Percentiles rank a stretch among this genome's conserved stretches.
Conservation (phyloP, 2,329 filamentous ascomycete genomes). For the Trichoderma sp. region DNA sequence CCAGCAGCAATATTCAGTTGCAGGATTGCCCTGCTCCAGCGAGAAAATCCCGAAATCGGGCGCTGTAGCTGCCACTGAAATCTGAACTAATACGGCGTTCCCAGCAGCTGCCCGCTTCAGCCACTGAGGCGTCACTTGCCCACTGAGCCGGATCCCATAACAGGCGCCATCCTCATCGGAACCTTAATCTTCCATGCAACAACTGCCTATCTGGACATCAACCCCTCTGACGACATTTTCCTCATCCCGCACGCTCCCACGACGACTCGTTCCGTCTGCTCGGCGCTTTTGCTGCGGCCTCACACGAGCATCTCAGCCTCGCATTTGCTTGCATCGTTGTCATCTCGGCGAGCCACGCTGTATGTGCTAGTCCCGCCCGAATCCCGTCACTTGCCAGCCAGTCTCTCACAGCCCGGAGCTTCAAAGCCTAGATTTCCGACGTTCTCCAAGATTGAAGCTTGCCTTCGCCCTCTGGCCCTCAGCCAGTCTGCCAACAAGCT, state of each 20-base stretch:
- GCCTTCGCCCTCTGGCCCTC: slow-evolving; percentile 23
- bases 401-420: slow-evolving; percentile 9
- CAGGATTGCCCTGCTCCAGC: background rate
- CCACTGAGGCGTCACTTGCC: slow-evolving; percentile 1
- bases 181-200: slow-evolving; percentile 10
- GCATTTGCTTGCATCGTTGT: background rate
- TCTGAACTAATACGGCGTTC: background rate
- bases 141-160: background rate
- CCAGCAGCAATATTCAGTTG: background rate
- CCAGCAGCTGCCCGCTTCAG: background rate
- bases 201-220: background rate
- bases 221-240: slow-evolving; percentile 19
- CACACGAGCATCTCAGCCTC: slow-evolving; percentile 14
- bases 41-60: background rate
- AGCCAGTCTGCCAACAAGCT: slow-evolving; percentile 26
- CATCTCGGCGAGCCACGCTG: slow-evolving; percentile 12
- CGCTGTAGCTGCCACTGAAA: background rate
- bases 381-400: slow-evolving; percentile 3
- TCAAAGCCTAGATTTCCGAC: background rate
- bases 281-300: background rate
- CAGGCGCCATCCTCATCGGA: slow-evolving; percentile 7
- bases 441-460: slow-evolving; percentile 23
- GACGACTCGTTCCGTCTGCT: slow-evolving; percentile 1
- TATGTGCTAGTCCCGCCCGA: background rate
- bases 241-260: slow-evolving; percentile 3